Evolutionary conservation across 2,329 filamentous ascomycete species (phyloP).

Genomic region (Botrytis pseudocinerea): DNA sequence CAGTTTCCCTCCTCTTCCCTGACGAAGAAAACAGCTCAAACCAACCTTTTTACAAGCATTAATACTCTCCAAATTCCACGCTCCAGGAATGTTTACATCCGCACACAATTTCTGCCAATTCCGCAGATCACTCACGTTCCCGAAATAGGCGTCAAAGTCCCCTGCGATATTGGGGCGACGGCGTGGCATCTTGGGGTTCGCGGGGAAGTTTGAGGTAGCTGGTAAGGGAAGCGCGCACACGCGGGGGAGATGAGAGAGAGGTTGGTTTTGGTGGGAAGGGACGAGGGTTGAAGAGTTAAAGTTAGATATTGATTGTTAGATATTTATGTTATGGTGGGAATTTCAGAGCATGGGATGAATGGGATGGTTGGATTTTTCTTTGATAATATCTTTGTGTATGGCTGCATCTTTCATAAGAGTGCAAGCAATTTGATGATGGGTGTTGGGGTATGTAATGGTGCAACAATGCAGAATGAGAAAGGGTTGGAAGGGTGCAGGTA

Average conservation of each 20-base stretch:
- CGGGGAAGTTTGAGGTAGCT: background rate
- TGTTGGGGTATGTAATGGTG: background rate
- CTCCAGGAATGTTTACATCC: background rate
- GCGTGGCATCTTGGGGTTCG: background rate
- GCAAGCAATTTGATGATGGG: background rate
- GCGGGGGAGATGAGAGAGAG: background rate
- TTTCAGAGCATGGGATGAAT: background rate
- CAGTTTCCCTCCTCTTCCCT: background rate
- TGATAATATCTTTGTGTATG: background rate
- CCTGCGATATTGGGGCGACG: background rate
- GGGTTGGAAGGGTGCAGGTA: background rate
- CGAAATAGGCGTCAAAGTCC: constrained; percentile 2
- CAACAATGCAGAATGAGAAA: background rate
- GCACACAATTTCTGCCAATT: constrained; percentile 19
- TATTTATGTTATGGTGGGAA: background rate
- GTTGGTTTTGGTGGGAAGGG: too few species aligned
- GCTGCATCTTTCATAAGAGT: too few species aligned
- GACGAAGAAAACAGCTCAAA: background rate
- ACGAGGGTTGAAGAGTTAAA: background rate
- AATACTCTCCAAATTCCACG: background rate
- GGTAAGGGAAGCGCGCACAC: background rate
- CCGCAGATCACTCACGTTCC: background rate
- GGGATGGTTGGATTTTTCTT: background rate
- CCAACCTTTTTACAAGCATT: background rate
- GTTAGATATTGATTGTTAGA: background rate